phyloP scores from a whole-genome alignment of 306 rosid species.

The Quercus gilva region DNA sequence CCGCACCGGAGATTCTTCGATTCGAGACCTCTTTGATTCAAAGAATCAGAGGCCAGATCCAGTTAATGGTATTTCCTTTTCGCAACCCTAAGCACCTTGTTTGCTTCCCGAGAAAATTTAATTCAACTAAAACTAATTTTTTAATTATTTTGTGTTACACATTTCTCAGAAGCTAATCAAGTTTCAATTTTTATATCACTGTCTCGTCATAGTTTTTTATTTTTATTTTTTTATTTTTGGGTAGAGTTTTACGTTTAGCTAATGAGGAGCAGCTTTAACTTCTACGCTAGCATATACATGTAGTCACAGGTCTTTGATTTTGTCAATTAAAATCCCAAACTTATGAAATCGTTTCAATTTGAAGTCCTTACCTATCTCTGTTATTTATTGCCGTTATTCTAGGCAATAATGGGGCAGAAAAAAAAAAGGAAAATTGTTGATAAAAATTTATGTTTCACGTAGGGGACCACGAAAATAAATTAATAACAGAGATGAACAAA shows the following conservation, averaged over 20 bases:
- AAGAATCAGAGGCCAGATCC: slow-evolving; percentile 64
- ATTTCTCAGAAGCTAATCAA: neutral
- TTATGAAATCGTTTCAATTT: too few relatives aligned
- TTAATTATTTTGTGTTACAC: neutral
- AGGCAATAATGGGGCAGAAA: too few relatives aligned
- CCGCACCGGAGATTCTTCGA: slow-evolving; percentile 65
- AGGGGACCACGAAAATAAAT: too few relatives aligned
- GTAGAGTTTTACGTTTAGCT: neutral
- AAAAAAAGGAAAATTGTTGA: too few relatives aligned
- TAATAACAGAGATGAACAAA: too few relatives aligned
- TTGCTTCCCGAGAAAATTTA: neutral
- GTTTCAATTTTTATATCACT: neutral
- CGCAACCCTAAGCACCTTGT: slow-evolving; percentile 15
- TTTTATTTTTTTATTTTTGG: neutral
- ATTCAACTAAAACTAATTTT: neutral
- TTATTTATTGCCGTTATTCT: too few relatives aligned
- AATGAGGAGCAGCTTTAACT: neutral
- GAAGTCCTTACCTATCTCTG: too few relatives aligned
- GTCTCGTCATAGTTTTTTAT: neutral
- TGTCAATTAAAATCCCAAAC: too few relatives aligned
- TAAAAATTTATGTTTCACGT: too few relatives aligned
- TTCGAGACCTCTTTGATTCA: slow-evolving; percentile 52
- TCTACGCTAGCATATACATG: neutral
- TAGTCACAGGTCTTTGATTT: too few relatives aligned
- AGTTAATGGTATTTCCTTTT: slow-evolving; percentile 47